A percentile compares a stretch with the other conserved stretches of the same genome.
phyloP scores from a whole-genome alignment of 139 green algal genomes.

The Astrephomene gubernaculifera region DNA sequence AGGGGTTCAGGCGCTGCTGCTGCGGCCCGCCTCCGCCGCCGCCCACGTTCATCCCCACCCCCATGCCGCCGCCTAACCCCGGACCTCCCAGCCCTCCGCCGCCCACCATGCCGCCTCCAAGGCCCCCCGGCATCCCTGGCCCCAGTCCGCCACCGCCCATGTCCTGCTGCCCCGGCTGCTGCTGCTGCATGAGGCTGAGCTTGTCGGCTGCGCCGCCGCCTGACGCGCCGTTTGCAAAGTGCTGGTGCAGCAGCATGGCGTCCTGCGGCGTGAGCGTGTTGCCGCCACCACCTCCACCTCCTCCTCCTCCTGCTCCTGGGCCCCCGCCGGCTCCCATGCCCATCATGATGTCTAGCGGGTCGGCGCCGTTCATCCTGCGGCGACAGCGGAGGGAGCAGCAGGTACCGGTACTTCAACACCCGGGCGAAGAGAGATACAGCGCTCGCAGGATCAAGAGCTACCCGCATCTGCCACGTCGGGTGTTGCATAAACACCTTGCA shows the following conservation, averaged over 20 bases:
- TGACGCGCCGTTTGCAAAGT: neutral
- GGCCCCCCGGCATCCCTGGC: no score
- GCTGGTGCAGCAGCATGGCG: slow-evolving; percentile 42
- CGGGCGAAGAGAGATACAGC: no score
- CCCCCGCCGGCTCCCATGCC: slow-evolving; percentile 1
- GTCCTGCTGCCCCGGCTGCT: slow-evolving; percentile 21
- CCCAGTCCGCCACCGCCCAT: neutral
- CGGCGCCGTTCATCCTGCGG: neutral
- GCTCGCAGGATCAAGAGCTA: no score
- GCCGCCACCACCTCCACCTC: slow-evolving; percentile 2
- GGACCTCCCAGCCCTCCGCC: neutral
- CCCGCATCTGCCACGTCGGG: no score
- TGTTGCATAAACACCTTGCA: no score
- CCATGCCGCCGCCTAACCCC: neutral
- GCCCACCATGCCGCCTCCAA: neutral
- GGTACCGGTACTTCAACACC: no score
- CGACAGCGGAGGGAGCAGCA: no score
- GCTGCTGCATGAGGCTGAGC: slow-evolving; percentile 17
- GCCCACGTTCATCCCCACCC: slow-evolving; percentile 1
- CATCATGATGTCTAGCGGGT: slow-evolving; percentile 40
- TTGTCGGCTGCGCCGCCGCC: slow-evolving; percentile 6
- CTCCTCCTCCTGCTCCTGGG: neutral
- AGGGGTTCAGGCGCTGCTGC: slow-evolving; percentile 35
- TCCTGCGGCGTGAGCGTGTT: slow-evolving; percentile 22
- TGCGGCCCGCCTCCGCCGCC: slow-evolving; percentile 14